Percentiles rank a stretch among this genome's conserved stretches.
Conservation (phyloP, 768 basidiomycete genomes). For the Dioszegia hungarica region DNA sequence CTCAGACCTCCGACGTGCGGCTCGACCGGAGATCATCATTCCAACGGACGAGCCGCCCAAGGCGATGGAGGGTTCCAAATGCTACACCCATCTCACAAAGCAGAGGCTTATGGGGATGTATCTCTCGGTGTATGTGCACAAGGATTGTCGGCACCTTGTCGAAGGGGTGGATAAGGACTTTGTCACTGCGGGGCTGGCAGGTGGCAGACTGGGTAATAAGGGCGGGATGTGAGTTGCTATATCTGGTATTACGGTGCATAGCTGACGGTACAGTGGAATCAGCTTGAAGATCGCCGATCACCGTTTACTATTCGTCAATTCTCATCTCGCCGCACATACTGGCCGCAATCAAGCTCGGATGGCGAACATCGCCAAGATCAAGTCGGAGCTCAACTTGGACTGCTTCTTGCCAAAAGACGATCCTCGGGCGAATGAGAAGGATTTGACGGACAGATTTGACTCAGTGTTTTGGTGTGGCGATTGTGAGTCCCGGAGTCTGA, state of each 20-base stretch:
- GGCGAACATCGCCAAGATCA: constrained; percentile 83
- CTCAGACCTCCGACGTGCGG: background rate
- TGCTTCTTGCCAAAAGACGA: constrained; percentile 58
- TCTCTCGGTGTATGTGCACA: constrained; percentile 48
- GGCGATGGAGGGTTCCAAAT: constrained; percentile 53
- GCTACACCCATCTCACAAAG: constrained; percentile 78
- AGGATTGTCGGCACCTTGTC: constrained; percentile 48
- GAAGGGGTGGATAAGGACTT: constrained; percentile 64
- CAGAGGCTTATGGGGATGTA: constrained; percentile 68
- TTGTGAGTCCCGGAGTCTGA: constrained; percentile 41
- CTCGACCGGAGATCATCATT: constrained; percentile 6
- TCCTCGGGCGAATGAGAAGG: constrained; percentile 43
- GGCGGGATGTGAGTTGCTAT: constrained; percentile 59
- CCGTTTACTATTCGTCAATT: constrained; percentile 81
- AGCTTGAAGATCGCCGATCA: constrained; percentile 75
- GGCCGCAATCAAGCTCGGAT: constrained; percentile 62
- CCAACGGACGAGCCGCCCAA: constrained; percentile 10
- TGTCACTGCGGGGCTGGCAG: constrained; percentile 83
- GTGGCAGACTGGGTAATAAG: constrained; percentile 88
- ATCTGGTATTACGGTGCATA: too few species aligned
- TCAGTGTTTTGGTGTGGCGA: constrained; percentile 85
- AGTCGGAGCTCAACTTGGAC: constrained; percentile 72
- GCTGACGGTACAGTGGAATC: constrained; percentile 56
- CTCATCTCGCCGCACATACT: constrained; percentile 69
- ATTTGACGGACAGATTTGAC: constrained; percentile 83